phyloP scores from a whole-genome alignment of 495 filamentous ascomycete genomes.

The Parathielavia appendiculata region DNA sequence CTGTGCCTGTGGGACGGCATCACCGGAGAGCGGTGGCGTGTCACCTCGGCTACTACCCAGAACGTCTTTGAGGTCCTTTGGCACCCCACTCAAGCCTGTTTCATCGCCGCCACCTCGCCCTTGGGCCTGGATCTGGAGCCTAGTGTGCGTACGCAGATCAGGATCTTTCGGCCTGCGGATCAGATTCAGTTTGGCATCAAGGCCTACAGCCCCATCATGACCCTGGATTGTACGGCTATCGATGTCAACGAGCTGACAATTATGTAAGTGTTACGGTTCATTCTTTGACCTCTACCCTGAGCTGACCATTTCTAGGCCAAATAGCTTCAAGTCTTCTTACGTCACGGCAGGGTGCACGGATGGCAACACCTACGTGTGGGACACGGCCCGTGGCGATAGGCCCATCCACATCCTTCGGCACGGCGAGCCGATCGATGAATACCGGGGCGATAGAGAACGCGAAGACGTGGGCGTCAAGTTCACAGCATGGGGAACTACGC shows the following conservation, averaged over 20 bases:
- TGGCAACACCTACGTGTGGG: conserved; percentile 80
- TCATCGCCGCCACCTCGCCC: conserved; percentile 59
- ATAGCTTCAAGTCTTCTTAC: conserved; percentile 47
- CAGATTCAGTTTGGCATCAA: conserved; percentile 27
- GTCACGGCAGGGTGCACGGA: conserved; percentile 82
- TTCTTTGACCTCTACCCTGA: conserved; percentile 28
- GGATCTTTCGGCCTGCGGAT: conserved; percentile 36
- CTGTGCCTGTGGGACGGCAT: conserved; percentile 65
- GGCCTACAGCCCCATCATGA: conserved; percentile 37
- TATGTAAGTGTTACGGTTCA: conserved; percentile 35
- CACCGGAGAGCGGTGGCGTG: conserved; percentile 41
- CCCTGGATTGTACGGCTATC: conserved; percentile 64
- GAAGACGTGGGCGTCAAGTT: conserved; percentile 80
- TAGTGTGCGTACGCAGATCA: conserved; percentile 46
- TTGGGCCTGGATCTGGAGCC: conserved; percentile 38
- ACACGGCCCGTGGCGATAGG: conserved; percentile 52
- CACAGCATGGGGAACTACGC: conserved; percentile 66
- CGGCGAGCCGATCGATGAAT: conserved; percentile 59
- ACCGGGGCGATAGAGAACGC: conserved; percentile 55
- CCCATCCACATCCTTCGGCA: conserved; percentile 67
- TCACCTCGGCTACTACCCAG: conserved; percentile 51
- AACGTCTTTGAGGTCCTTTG: conserved; percentile 79
- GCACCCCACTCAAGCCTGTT: conserved; percentile 57
- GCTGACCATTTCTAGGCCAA: conserved; percentile 39
- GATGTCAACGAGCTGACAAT: conserved; percentile 85